A percentile compares a stretch with the other conserved stretches of the same genome.
These are phyloP conservation scores for Trifolium pratense DNA, from an alignment of 306 rosid species.

Conservation along the genomic window DNA sequence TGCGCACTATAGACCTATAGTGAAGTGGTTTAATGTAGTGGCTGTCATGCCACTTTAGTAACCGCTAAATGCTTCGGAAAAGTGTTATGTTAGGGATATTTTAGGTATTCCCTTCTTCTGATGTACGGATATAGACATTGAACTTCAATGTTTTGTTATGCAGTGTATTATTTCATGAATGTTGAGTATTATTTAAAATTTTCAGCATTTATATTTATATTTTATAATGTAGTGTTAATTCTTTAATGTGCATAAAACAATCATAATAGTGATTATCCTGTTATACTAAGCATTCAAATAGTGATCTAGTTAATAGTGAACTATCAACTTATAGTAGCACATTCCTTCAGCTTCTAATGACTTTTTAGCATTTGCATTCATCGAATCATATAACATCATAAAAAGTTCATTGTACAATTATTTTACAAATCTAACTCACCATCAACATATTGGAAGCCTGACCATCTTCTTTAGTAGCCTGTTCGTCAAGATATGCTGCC, in stretches of 20 bases:
- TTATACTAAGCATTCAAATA: conserved; percentile 9
- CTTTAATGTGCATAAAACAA: neutral
- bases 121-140: neutral
- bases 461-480: conserved; percentile 47
- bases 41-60: neutral
- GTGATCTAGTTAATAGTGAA: conserved; percentile 23
- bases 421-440: conserved; percentile 61
- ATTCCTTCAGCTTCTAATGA: conserved; percentile 31
- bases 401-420: conserved; percentile 9
- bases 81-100: neutral
- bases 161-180: neutral
- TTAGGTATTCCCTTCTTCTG: neutral
- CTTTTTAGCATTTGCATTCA: conserved; percentile 39
- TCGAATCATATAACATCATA: conserved; percentile 30
- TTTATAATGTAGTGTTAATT: neutral
- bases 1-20: neutral
- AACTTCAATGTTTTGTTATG: neutral
- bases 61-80: neutral
- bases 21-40: neutral
- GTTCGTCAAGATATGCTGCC: conserved; percentile 83
- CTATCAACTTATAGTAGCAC: conserved; percentile 35
- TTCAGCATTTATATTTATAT: neutral
- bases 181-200: neutral
- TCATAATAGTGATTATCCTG: neutral
- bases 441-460: conserved; percentile 69